Evolutionary conservation across 352 stramenopile genomes (phyloP), one percentile per base, ranked within the genome.

Genomic region (Pythium apleroticum): DNA sequence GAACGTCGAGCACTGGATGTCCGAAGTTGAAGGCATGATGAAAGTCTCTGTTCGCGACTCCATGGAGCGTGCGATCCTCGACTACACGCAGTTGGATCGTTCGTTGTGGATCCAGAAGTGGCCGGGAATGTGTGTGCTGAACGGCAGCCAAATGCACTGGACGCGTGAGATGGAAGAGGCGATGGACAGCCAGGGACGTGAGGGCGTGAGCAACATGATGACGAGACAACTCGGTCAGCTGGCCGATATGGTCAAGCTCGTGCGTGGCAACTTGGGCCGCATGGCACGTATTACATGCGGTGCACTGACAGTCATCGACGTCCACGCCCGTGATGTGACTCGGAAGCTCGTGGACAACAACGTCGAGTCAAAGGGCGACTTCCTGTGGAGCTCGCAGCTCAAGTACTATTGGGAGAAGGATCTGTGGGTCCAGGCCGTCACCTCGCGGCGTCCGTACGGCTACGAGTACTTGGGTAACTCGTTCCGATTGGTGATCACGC

Each of bases 401-500:
- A 89, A 93, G 57, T 98, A 98, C 63, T 98, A 98, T 74, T 98
- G 94, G 95, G 84, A 91, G 8, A 86, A 88, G 39, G 89, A 98
- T 63, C 48, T 97, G 15, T 95, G 78, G 77, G 86, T 90, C 6
- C 84, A 98, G 62, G 93, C 96, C 57, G 90, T 98, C 28, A 95
- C 93, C 25, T 94, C 92, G 7, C 75, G 86, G 0, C 80, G 95
- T 6, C 89, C 88, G 6, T 98, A 98, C 69, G 96, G 91, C 9
- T 99, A 98, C 69, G 96, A 99, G 72, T 99, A 98, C 72, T 70
- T 98, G n/a, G 96, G 96, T 8, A 98, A 98, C 63, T 97, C 90
- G 37, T 98, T 97, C 49, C 84, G 96, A 10, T 76, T 99, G 2
- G 95, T 99, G 56, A 98, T 99, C 69, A 99, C 96, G 4, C 96